Percentiles rank a stretch among this genome's conserved stretches.
phyloP scores from a whole-genome alignment of 1,284 basidiomycete genomes.

The Trichosporon sp. region DNA sequence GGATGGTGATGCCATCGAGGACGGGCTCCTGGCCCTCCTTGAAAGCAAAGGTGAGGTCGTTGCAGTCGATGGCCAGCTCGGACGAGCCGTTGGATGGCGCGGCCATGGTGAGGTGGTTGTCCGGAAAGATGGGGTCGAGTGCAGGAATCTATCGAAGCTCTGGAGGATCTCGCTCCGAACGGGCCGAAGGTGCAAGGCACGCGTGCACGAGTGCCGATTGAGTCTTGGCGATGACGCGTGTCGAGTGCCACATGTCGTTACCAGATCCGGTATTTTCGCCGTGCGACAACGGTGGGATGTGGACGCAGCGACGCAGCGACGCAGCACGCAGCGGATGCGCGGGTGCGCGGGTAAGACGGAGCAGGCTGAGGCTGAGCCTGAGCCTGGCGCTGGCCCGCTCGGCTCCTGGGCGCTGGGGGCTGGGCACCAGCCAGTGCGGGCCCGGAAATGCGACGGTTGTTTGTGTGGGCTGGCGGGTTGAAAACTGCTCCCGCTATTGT shows the following conservation, averaged over 20 bases:
- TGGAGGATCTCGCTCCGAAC: neutral
- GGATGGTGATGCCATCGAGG: conserved; percentile 63
- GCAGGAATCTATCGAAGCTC: neutral
- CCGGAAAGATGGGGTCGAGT: neutral
- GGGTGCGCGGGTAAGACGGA: neutral
- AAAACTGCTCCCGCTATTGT: neutral
- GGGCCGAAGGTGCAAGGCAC: neutral
- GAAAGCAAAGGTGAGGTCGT: conserved; percentile 64
- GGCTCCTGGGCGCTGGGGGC: no score
- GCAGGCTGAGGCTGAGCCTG: neutral
- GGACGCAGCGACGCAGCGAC: no score
- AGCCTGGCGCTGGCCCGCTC: neutral
- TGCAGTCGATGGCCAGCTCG: conserved; percentile 55
- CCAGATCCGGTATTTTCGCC: neutral
- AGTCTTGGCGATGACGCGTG: neutral
- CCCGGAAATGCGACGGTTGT: neutral
- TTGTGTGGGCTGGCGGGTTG: neutral
- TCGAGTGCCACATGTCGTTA: neutral
- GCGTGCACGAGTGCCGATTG: neutral
- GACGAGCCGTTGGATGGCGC: neutral
- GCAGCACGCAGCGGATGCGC: neutral
- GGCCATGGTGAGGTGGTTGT: conserved; percentile 13
- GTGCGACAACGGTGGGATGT: no score
- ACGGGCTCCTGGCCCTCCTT: conserved; percentile 49
- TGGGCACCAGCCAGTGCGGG: neutral